Evolutionary conservation across 768 basidiomycete genomes (phyloP).

Genomic region (Mycena galopus): DNA sequence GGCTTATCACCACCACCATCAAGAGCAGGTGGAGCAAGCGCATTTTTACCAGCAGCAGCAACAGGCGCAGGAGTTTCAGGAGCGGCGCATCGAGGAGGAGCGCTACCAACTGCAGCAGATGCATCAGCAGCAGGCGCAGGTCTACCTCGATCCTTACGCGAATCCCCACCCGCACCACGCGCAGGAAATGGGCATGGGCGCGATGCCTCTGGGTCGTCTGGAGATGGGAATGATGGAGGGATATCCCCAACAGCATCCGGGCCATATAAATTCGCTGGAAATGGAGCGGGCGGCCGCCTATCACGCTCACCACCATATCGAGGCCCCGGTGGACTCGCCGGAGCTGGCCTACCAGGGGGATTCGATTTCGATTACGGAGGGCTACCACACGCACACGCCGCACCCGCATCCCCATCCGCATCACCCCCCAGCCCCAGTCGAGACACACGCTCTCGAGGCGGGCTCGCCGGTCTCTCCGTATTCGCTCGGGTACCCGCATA

Average conservation of each 20-base stretch:
- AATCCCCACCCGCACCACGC: constrained; percentile 33
- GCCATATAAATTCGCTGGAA: constrained; percentile 30
- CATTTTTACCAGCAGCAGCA: constrained; percentile 39
- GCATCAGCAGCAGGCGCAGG: constrained; percentile 34
- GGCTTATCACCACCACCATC: constrained; percentile 51
- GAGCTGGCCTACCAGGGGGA: constrained; percentile 14
- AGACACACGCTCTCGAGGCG: background rate
- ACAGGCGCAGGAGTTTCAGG: constrained; percentile 43
- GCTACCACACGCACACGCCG: constrained; percentile 18
- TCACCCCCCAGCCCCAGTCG: constrained; percentile 11
- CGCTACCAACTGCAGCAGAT: constrained; percentile 41
- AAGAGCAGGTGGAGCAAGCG: constrained; percentile 47
- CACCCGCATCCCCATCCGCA: background rate
- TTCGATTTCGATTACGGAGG: background rate
- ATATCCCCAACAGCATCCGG: constrained; percentile 34
- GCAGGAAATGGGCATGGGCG: constrained; percentile 34
- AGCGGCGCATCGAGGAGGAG: constrained; percentile 47
- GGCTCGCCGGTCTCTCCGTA: constrained; percentile 25
- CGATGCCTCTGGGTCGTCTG: constrained; percentile 12
- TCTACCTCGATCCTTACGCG: constrained; percentile 37
- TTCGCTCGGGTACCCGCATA: constrained; percentile 35
- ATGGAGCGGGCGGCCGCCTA: constrained; percentile 21
- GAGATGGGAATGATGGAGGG: constrained; percentile 27
- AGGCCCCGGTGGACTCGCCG: constrained; percentile 14
- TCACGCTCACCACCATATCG: constrained; percentile 27